These are phyloP conservation scores for Kwoniella sp. DNA, from an alignment of 768 basidiomycete genomes.

Conservation along the genomic window DNA sequence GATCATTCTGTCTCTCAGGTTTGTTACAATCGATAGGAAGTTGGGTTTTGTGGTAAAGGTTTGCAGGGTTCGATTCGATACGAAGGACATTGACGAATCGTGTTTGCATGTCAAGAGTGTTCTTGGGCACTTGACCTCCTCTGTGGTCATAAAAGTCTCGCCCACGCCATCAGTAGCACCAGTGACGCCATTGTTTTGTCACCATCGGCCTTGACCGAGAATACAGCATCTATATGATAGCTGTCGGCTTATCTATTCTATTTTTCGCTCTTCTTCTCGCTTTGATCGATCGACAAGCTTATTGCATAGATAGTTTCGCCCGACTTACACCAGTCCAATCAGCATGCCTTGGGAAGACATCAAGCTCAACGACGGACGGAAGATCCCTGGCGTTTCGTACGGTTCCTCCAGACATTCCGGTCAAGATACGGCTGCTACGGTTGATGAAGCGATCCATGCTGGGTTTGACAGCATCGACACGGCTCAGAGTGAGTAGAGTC, in stretches of 20 bases:
- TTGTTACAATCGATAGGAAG: too few relatives aligned
- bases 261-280: neutral
- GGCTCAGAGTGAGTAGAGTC: constrained; percentile 30
- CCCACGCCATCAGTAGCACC: neutral
- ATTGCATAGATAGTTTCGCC: too few relatives aligned
- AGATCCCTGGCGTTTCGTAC: constrained; percentile 45
- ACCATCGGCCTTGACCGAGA: neutral
- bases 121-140: too few relatives aligned
- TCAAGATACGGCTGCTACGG: constrained; percentile 24
- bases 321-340: constrained; percentile 1
- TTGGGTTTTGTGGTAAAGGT: too few relatives aligned
- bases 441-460: constrained; percentile 43
- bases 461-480: constrained; percentile 52
- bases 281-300: too few relatives aligned
- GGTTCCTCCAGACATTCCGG: constrained; percentile 32
- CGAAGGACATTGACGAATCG: too few relatives aligned
- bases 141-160: too few relatives aligned
- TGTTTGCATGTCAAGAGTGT: too few relatives aligned
- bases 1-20: too few relatives aligned
- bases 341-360: constrained; percentile 30
- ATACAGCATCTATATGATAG: too few relatives aligned
- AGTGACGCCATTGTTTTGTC: constrained; percentile 1
- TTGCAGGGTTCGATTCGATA: too few relatives aligned
- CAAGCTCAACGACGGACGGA: constrained; percentile 44
- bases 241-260: neutral